These are phyloP conservation scores for Fusarium sp. DNA, from an alignment of 2,329 filamentous ascomycete species.

Conservation along the genomic window DNA sequence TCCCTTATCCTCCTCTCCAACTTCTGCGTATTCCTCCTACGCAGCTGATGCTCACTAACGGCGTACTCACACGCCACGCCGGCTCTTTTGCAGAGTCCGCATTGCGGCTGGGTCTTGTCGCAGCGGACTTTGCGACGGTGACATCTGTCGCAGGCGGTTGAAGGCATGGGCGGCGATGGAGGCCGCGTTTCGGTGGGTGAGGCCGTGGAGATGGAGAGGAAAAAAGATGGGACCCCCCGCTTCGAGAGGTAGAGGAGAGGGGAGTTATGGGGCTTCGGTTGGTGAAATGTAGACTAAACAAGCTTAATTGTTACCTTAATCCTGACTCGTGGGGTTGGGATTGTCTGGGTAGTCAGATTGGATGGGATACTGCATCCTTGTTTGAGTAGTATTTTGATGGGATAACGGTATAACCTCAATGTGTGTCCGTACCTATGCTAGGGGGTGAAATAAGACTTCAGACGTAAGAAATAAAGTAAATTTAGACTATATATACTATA, in stretches of 20 bases:
- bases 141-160: slow-evolving; percentile 56
- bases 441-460: too few species aligned
- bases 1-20: slow-evolving; percentile 53
- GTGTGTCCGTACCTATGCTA: background rate
- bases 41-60: slow-evolving; percentile 49
- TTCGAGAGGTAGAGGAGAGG: slow-evolving; percentile 2
- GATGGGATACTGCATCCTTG: background rate
- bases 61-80: slow-evolving; percentile 54
- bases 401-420: background rate
- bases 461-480: too few species aligned
- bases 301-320: slow-evolving; percentile 35
- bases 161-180: slow-evolving; percentile 35
- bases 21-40: slow-evolving; percentile 52
- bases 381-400: slow-evolving; percentile 2
- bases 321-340: slow-evolving; percentile 30
- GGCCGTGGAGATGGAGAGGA: slow-evolving; percentile 23
- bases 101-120: slow-evolving; percentile 55
- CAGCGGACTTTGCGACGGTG: slow-evolving; percentile 58
- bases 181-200: slow-evolving; percentile 37
- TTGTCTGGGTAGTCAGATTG: background rate
- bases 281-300: slow-evolving; percentile 4
- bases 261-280: slow-evolving; percentile 18
- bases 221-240: slow-evolving; percentile 35
- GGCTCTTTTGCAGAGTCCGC: slow-evolving; percentile 54
- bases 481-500: too few species aligned